Evolutionary conservation across 257 asterid genomes (phyloP).

Genomic region (Striga asiatica): DNA sequence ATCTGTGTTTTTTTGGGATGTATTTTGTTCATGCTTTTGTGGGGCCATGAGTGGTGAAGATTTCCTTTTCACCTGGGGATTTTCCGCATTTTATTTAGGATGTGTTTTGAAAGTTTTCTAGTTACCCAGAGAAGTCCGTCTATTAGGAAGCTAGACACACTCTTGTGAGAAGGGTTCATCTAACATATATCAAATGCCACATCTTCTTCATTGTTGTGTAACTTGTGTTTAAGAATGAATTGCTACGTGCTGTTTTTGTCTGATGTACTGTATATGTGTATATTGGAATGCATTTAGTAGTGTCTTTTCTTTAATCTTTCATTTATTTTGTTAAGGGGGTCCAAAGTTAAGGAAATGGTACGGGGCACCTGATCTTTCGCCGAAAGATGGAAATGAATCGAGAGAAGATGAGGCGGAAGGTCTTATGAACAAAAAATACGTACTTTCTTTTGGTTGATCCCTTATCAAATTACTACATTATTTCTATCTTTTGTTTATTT

Average conservation of each 20-base stretch:
- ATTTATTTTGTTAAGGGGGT: slow-evolving; percentile 48
- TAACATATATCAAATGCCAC: too few species aligned
- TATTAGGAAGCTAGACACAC: too few species aligned
- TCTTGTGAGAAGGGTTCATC: too few species aligned
- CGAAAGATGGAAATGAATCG: slow-evolving; percentile 38
- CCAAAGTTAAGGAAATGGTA: slow-evolving; percentile 99
- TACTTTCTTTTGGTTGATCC: not conserved
- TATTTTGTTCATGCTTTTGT: too few species aligned
- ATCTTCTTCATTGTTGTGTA: too few species aligned
- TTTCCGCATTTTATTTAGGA: not conserved
- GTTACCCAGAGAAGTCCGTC: too few species aligned
- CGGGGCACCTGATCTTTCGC: slow-evolving; percentile 76
- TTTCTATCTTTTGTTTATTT: slow-evolving; percentile 9
- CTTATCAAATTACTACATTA: not conserved
- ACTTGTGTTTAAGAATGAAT: too few species aligned
- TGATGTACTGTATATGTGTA: not conserved
- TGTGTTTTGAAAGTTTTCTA: not conserved
- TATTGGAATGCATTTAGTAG: not conserved
- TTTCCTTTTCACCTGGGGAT: slow-evolving; percentile 7
- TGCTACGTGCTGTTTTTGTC: too few species aligned
- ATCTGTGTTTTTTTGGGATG: too few species aligned
- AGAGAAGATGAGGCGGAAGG: slow-evolving; percentile 55
- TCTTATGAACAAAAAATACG: slow-evolving; percentile 4
- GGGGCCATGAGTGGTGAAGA: not conserved
- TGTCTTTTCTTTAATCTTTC: not conserved